A percentile compares a stretch with the other conserved stretches of the same genome.
Conservation (phyloP, 1,284 basidiomycete genomes). For the Tremellales sp. region DNA sequence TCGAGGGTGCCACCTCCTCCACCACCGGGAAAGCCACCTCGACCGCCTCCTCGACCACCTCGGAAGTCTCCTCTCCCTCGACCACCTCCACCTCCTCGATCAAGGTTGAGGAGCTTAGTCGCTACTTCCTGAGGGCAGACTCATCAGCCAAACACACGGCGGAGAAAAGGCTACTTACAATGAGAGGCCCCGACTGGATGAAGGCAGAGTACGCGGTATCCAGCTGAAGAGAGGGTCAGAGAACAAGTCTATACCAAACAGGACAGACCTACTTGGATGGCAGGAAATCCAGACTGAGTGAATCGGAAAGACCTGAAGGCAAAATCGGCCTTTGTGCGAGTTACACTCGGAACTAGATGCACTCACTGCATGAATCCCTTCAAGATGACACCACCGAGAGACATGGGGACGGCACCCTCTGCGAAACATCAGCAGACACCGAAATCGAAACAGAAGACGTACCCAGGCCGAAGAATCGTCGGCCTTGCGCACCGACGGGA, state of each 20-base stretch:
- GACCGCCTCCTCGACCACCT: constrained; percentile 20
- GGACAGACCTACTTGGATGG: constrained; percentile 23
- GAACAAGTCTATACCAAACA: not conserved
- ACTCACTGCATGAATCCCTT: constrained; percentile 46
- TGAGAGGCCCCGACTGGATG: constrained; percentile 37
- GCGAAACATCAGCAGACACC: constrained; percentile 5
- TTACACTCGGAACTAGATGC: not conserved
- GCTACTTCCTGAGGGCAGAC: constrained; percentile 24
- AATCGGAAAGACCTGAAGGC: constrained; percentile 37
- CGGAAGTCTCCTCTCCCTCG: constrained; percentile 26
- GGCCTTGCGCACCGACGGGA: constrained; percentile 43
- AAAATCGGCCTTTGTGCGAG: not conserved
- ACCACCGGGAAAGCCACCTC: constrained; percentile 16
- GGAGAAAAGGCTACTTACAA: constrained; percentile 21
- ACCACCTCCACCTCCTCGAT: constrained; percentile 30
- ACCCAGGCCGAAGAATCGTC: constrained; percentile 44
- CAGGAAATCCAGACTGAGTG: constrained; percentile 25
- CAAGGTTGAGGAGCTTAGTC: constrained; percentile 31
- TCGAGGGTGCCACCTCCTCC: constrained; percentile 19
- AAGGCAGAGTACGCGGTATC: constrained; percentile 49
- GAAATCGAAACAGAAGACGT: not conserved
- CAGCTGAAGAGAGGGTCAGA: constrained; percentile 19
- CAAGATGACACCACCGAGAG: constrained; percentile 41
- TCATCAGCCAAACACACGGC: constrained; percentile 1
- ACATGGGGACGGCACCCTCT: constrained; percentile 33